Evolutionary conservation across 2,329 filamentous ascomycete species (phyloP), one percentile per base, ranked within the genome.

Genomic region (Claviceps sp.): DNA sequence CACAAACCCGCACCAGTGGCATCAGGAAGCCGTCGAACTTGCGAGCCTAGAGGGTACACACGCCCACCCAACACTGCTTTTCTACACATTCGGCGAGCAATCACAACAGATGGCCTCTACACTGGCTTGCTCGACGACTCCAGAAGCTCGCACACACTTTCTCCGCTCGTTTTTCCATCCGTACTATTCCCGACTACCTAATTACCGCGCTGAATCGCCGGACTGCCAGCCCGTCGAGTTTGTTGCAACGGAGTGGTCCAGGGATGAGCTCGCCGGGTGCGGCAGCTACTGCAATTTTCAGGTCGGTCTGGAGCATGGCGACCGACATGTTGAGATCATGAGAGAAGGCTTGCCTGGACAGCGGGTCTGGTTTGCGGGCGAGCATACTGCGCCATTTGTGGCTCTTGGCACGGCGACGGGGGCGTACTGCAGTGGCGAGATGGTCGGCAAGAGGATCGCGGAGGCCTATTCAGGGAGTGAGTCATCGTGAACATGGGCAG

Each of bases 351-450:
- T 85, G 57, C 82, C 82, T 1, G 80, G 79, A 13, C 71, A 80
- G 22, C 82, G 86, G 0, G 62, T 95, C 8, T 95, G 89, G 89
- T 74, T 95, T 57, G 89, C 89, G 0, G 89, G 89, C 0, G 89
- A 95, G 68, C 89, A 95, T 68, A 95, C 88, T 22, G 84, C 88
- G 51, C 89, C 90, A 4, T 95, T 95, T 70, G 82, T 94, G 29
- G 89, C 86, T 11, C 66, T 96, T 55, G 91, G 90, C 0, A 96
- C 90, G 4, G 86, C 84, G 13, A 94, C 88, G 0, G 91, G 91
- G 0, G 91, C 91, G 11, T 96, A 88, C 65, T 95, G 88, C 88
- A 88, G 86, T 64, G 90, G 90, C 1, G 88, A 95, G 70, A 78
- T 76, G 20, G 86, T 89, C 37, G 89, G 77, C 1, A 76, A 72